Percentiles rank a stretch among this genome's conserved stretches.
Evolutionary conservation across 2,329 filamentous ascomycete species (phyloP).

Genomic region (Cytospora mali): DNA sequence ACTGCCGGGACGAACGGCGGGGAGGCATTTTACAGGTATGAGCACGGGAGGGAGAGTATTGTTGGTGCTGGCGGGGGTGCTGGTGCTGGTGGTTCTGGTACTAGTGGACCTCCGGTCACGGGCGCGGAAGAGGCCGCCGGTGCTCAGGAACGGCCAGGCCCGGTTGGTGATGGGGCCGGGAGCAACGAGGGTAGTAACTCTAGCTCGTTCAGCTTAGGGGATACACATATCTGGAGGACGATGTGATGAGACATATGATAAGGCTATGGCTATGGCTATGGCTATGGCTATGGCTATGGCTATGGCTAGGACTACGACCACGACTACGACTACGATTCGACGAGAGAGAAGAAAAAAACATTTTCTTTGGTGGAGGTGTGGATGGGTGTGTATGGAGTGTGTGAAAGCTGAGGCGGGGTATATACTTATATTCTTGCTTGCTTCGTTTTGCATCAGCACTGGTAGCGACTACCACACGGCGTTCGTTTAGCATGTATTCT

Average conservation of each 20-base stretch:
- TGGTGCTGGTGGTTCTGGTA: neutral
- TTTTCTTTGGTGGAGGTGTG: neutral
- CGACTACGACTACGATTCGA: neutral
- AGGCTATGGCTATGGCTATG: neutral
- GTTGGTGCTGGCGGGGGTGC: neutral
- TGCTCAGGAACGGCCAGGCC: neutral
- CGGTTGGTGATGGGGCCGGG: neutral
- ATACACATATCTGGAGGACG: constrained; percentile 55
- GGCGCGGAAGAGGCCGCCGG: neutral
- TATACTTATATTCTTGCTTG: neutral
- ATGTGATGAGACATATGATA: constrained; percentile 1
- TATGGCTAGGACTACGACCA: no score
- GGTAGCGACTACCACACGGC: neutral
- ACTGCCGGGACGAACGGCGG: neutral
- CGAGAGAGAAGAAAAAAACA: no score
- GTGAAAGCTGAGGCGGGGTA: neutral
- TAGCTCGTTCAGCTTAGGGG: constrained; percentile 51
- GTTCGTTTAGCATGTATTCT: neutral
- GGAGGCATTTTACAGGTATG: constrained; percentile 20
- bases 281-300: no score
- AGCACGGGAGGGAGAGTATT: constrained; percentile 22
- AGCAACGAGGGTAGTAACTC: constrained; percentile 41
- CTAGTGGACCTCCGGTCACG: neutral
- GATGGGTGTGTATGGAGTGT: neutral
- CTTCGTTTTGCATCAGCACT: neutral